phyloP scores from a whole-genome alignment of 2,329 filamentous ascomycete species.

The Fusarium dlaminii region DNA sequence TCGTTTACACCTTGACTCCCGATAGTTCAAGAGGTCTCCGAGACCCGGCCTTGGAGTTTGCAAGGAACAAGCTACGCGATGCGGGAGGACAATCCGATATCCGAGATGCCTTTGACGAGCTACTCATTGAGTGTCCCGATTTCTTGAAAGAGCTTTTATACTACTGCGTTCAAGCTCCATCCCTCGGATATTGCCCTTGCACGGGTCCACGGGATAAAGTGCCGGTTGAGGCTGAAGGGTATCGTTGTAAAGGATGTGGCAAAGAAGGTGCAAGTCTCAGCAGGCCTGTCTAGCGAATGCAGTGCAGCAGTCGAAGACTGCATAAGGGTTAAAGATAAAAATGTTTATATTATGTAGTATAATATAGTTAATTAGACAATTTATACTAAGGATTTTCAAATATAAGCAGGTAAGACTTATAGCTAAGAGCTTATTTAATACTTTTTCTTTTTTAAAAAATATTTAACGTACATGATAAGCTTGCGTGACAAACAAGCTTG shows the following conservation, averaged over 20 bases:
- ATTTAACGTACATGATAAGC: too few relatives aligned
- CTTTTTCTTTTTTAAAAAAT: too few relatives aligned
- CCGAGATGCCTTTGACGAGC: not conserved
- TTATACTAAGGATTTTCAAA: too few relatives aligned
- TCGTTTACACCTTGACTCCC: not conserved
- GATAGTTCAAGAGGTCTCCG: not conserved
- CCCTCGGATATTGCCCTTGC: not conserved
- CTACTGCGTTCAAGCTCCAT: not conserved
- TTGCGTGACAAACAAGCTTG: too few relatives aligned
- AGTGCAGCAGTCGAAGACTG: rapidly evolving
- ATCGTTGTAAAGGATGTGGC: not conserved
- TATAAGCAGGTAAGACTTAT: too few relatives aligned
- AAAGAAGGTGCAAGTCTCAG: not conserved
- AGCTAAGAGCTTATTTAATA: too few relatives aligned
- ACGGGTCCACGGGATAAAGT: not conserved
- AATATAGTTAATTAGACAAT: not conserved
- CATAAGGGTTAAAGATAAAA: rapidly evolving
- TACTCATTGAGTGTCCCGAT: not conserved
- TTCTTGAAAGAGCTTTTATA: conserved; percentile 20
- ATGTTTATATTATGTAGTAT: not conserved
- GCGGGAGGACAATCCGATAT: not conserved
- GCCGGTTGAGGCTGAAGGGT: not conserved
- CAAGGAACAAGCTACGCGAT: not conserved
- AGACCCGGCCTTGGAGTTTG: not conserved
- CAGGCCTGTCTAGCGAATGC: not conserved